Evolutionary conservation across 2,329 filamentous ascomycete genomes (phyloP).

Genomic region (Penicillium griseofulvum): DNA sequence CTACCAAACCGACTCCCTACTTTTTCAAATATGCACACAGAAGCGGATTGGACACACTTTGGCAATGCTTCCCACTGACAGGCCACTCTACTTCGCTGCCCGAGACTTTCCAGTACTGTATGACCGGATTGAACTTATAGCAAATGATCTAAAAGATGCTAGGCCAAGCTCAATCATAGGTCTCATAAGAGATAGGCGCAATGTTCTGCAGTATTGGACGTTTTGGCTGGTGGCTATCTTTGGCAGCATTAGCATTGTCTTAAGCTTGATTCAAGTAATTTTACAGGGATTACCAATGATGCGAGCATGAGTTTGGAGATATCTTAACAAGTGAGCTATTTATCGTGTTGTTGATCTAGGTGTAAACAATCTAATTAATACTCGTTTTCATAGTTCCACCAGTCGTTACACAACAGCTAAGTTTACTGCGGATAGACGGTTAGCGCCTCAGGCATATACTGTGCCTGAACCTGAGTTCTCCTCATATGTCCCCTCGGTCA

Average conservation of each 20-base stretch:
- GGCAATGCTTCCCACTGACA: background rate
- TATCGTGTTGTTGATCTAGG: too few relatives aligned
- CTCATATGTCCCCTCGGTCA: too few relatives aligned
- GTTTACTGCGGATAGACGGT: too few relatives aligned
- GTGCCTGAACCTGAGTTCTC: too few relatives aligned
- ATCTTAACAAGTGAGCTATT: too few relatives aligned
- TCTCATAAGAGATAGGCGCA: background rate
- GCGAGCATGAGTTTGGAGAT: too few relatives aligned
- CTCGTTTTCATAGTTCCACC: too few relatives aligned
- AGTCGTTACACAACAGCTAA: too few relatives aligned
- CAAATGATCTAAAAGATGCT: background rate
- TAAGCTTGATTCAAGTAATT: background rate
- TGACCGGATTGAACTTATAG: background rate
- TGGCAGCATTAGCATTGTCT: background rate
- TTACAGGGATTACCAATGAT: background rate
- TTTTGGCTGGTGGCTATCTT: background rate
- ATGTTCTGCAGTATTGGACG: background rate
- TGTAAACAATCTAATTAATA: too few relatives aligned
- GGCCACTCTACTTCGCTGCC: background rate
- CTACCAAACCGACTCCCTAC: background rate
- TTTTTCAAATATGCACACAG: background rate
- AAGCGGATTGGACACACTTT: background rate
- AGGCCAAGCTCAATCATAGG: background rate
- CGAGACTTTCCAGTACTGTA: background rate
- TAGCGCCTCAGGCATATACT: too few relatives aligned